Base-by-base conservation (phyloP, 768 basidiomycete species). In the Mycena rosella region DNA sequence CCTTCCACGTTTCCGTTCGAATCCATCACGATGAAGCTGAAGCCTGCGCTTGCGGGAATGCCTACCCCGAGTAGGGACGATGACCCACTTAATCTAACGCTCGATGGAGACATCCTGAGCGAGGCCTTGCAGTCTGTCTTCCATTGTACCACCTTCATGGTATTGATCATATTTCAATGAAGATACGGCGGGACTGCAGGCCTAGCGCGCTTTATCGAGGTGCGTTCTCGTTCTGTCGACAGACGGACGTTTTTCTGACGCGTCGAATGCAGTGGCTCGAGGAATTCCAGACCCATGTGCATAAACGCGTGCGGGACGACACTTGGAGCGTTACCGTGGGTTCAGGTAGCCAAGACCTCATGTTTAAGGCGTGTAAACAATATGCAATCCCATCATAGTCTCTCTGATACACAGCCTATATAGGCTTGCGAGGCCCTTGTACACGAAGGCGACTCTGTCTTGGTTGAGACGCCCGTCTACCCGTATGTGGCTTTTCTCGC, bases 261-360 rank as follows among this genome's bases (percentile, higher is more conserved):
- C 1, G 14, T 0, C 24, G 22, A 17, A 36, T 26, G 2, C 62
- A 77, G 62, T 82, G 79, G 78, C 65, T 84, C 1, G 74, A 75
- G 42, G 73, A 75, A 26, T 69, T 87, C 20, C 81, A 85, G 68
- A 76, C 77, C 55, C 54, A 72, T 18, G 75, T 80, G 47, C 86
- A 87, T 72, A 75, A 74, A 20, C 75, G 82, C n/a, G 44, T 40
- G 20, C 49, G 32, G 22, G 76, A 72, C 27, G 76, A 68, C n/a
- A 78, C 75, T 48, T 87, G 85, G 84, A 65, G 73, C 17, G 72
- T 86, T 7, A 79, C 75, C 48, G 74, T 87, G 2, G 85, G 85
- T 2, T 77, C 77, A 34, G 86, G 86, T 3, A 82, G 82, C 70
- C 86, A 87, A 72, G 84, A 86, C 74, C 60, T 85, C 59, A 76